Evolutionary conservation across 2,329 filamentous ascomycete species (phyloP), one percentile per base, ranked within the genome.

Genomic region (Penicillium sp.): DNA sequence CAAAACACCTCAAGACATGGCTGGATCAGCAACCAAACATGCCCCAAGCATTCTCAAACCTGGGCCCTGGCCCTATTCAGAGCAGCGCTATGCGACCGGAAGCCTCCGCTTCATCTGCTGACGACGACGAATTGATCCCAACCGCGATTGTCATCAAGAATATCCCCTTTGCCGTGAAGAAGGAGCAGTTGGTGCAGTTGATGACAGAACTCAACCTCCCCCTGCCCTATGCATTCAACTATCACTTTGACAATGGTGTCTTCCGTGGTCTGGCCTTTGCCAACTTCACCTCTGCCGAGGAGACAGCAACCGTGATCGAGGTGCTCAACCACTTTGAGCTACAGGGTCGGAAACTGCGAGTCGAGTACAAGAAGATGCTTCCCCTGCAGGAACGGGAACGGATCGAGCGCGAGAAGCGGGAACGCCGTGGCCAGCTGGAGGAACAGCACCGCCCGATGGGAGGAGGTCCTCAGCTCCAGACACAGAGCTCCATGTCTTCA

Each of bases 281-380:
- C 71, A 99, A 99, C 77, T 99, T 97, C 74, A 96, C 94, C 35
- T 96, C 91, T 16, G 86, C 94, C 1, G 90, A 97, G 62, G 94
- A 99, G 74, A 99, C 94, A 0, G 89, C 90, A 13, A 83, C 88
- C 48, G 94, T 97, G 48, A 99, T 99, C 60, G 89, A 96, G 56
- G 84, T 88, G 50, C 89, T 99, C 82, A 99, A 99, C 71, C 92
- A 96, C 66, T 89, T 97, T 74, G 94, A 97, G 69, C 85, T 99
- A 9, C 92, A 96, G 71, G 94, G 94, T 44, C 85, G 94, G 59
- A 97, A 97, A 78, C 79, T 99, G 64, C 85, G 94, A 47, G 94
- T 99, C 26, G 94, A 99, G 75, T 99, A 97, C 79, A 99, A 99
- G 82, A 97, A 97, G 79, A 97, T 99, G 94, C 84, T 99, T 5